Base-by-base conservation (phyloP, 1,284 basidiomycete species). In the Trametes polyzona region DNA sequence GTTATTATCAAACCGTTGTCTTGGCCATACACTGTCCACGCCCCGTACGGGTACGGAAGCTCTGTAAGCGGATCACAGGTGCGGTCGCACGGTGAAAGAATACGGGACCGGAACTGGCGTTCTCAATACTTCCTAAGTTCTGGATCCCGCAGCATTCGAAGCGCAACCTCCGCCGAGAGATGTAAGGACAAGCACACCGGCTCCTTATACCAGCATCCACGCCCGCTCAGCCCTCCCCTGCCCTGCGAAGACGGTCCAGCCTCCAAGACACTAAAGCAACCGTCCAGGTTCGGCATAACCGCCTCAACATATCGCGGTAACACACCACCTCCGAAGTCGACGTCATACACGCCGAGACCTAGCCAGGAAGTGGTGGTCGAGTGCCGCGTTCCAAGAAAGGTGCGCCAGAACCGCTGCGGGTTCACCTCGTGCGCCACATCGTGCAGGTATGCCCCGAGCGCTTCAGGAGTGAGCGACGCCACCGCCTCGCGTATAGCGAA, bases 351-450 rank as follows among this genome's bases (percentile, higher is more conserved):
- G 9, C 70, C 73, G 14, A 73, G 63, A n/a, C 71, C 58, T 24
- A 75, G 58, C 77, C 78, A 81, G 40, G 73, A 74, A 10, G 77
- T 78, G 14, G 74, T 66, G 32, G 79, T 71, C 14, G 68, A 63
- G 59, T 77, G 71, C 24, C 68, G 59, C 30, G 66, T n/a, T 3
- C 76, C 78, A 30, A 78, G 65, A 64, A 78, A 79, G 16, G 70
- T 73, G 47, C 71, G 71, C 74, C 76, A 77, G 43, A 71, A 67
- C 33, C 76, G 63, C 57, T 70, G 62, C 53, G 72, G 62, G 65
- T 54, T 52, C 35, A 55, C 52, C 26, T 71, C 73, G 60, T 72
- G 72, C 12, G 74, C 75, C 49, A 74, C 69, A 42, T 75, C 71
- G 59, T 79, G 76, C 26, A 42, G 41, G 41, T 29, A 42, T 8